Evolutionary conservation across 2,329 filamentous ascomycete species (phyloP).

Genomic region (Didymellaceae sp.): DNA sequence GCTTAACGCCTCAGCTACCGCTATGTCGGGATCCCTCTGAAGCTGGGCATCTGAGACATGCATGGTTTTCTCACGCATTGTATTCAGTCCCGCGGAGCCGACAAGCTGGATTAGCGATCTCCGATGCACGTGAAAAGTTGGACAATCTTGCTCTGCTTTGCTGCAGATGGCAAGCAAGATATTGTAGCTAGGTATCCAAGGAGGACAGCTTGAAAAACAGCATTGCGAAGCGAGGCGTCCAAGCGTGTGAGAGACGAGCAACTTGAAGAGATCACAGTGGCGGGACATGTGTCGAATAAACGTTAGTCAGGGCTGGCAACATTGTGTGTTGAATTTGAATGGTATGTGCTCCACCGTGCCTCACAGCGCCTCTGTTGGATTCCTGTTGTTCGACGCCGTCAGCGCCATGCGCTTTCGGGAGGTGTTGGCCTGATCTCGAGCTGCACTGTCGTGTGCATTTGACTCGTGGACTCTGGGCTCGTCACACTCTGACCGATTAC

Average conservation of each 20-base stretch:
- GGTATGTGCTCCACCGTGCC: background rate
- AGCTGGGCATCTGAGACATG: background rate
- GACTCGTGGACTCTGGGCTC: background rate
- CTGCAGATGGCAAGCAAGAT: background rate
- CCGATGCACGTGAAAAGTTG: too few species aligned
- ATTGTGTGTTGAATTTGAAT: constrained; percentile 1
- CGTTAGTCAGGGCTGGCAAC: background rate
- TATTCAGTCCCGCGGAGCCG: background rate
- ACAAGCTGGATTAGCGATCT: background rate
- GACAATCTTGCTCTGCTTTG: background rate
- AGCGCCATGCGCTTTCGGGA: background rate
- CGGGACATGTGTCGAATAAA: background rate
- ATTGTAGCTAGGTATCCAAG: background rate
- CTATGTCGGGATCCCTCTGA: background rate
- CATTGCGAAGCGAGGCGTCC: too few species aligned
- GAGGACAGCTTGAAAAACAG: too few species aligned
- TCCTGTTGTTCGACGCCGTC: background rate
- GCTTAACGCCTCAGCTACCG: constrained; percentile 4
- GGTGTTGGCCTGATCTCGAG: background rate
- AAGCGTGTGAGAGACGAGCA: background rate
- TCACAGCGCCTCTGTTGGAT: background rate
- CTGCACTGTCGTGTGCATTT: background rate
- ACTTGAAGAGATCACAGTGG: background rate
- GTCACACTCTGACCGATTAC: background rate
- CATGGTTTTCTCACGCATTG: background rate